phyloP scores from a whole-genome alignment of 768 basidiomycete genomes.

The Russula griseocarnosa region DNA sequence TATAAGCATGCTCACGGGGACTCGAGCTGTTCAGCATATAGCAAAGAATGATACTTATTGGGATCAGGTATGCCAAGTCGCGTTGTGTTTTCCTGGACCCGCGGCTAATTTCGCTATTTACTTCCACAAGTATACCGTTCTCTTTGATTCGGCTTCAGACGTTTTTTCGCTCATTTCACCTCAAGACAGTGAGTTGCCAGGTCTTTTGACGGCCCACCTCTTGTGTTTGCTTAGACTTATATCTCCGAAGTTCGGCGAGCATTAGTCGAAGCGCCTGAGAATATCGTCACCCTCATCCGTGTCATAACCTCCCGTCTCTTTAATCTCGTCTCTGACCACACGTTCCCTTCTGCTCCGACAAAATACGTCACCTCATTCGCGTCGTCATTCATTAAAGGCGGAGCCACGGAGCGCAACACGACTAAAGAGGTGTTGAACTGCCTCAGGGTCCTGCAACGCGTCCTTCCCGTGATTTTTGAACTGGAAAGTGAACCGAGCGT shows the following conservation, averaged over 20 bases:
- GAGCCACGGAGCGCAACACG: conserved; percentile 55
- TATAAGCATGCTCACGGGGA: not conserved
- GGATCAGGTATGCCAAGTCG: conserved; percentile 62
- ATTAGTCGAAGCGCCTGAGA: conserved; percentile 77
- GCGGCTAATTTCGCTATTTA: not conserved
- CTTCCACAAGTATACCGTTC: conserved; percentile 58
- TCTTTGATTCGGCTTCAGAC: conserved; percentile 88
- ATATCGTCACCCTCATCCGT: conserved; percentile 76
- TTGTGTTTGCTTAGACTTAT: not conserved
- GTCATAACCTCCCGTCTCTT: conserved; percentile 66
- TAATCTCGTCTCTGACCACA: conserved; percentile 73
- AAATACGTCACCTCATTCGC: conserved; percentile 63
- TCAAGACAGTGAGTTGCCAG: conserved; percentile 1
- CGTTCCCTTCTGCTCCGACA: conserved; percentile 60
- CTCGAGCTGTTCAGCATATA: conserved; percentile 54
- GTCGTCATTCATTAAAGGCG: conserved; percentile 62
- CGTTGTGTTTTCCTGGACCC: not conserved
- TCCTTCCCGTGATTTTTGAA: conserved; percentile 88
- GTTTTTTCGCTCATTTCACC: conserved; percentile 65
- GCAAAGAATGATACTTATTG: conserved; percentile 75
- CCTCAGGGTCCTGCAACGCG: conserved; percentile 81
- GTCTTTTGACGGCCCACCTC: not conserved
- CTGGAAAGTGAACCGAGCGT: conserved; percentile 63
- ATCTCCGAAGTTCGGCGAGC: conserved; percentile 69
- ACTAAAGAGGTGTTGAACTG: conserved; percentile 90